Percentiles rank a stretch among this genome's conserved stretches.
Evolutionary conservation across 331 rosid species (phyloP).

Genomic region (Prunus yedoensis): DNA sequence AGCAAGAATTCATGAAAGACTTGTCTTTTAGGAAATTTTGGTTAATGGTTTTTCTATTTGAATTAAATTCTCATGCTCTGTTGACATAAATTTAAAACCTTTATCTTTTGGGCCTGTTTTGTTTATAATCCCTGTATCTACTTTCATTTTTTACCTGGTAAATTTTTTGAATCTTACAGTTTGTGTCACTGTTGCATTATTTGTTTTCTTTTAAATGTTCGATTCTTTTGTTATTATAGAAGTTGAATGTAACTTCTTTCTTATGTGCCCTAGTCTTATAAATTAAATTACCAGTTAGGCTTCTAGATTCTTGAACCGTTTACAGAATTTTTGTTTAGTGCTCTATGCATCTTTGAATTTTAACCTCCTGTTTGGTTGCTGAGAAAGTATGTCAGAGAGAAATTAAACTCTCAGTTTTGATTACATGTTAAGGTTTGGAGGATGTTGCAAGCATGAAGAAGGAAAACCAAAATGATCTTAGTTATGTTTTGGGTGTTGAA

Average conservation of each 20-base stretch:
- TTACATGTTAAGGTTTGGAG: neutral
- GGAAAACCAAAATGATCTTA: too few species aligned
- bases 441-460: too few species aligned
- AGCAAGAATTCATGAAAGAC: neutral
- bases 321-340: neutral
- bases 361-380: constrained; percentile 16
- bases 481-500: too few species aligned
- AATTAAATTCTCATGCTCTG: neutral
- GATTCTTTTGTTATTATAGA: neutral
- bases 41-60: constrained; percentile 12
- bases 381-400: constrained; percentile 3
- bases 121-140: neutral
- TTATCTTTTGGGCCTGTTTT: neutral
- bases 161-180: neutral
- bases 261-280: neutral
- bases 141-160: neutral
- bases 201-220: neutral
- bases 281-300: constrained; percentile 4
- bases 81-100: neutral
- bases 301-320: neutral
- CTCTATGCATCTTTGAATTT: neutral
- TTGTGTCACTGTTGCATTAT: constrained; percentile 28
- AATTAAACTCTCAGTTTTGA: neutral
- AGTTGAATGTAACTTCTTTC: neutral
- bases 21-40: neutral